Base-by-base conservation (phyloP, 2,329 filamentous ascomycete species). In the Niveomyces coronatus region DNA sequence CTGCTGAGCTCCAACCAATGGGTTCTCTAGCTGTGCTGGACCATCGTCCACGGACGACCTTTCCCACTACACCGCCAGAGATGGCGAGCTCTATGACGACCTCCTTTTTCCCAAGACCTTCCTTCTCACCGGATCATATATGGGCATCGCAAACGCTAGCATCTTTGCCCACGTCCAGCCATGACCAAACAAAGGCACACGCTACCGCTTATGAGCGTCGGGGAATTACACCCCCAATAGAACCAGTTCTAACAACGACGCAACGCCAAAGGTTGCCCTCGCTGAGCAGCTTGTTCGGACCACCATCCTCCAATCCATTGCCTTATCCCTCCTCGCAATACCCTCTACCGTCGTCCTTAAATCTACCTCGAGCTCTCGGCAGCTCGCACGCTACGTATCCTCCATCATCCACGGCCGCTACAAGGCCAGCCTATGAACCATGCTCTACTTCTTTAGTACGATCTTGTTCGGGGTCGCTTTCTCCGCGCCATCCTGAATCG, bases 131-230 rank as follows among this genome's bases (percentile, higher is more conserved):
- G 49, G 67, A 70, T 28, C 39, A 36, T 28, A 22, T 29, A 19
- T 46, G 39, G 44, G 24, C 44, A 17, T 39, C 40, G 3, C 37
- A 37, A 18, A 55, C 57, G 42, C 64, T 66, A 42, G 58, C 68
- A 44, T 70, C 70, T 45, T 65, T 71, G 53, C 67, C 68, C 47
- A 76, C 76, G 73, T 70, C 71, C 52, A 68, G 62, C 56, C 69
- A 75, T 74, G 72, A 72, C 41, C 67, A 63, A 45, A 53, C 57
- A 45, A 52, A 60, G 44, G 62, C 55, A 51, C 50, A 56, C 54
- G 63, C 65, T 16, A 15, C 34, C 30, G 31, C 9, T 31, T 42
- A 63, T 67, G 63, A 58, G 60, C 31, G 15, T 19, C 18, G 30
- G 22, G 38, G 28, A 35, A 23, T 17, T 10, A 30, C 31, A n/a